phyloP scores from a whole-genome alignment of 495 filamentous ascomycete species.

The Hyphodiscus hymeniophilus region DNA sequence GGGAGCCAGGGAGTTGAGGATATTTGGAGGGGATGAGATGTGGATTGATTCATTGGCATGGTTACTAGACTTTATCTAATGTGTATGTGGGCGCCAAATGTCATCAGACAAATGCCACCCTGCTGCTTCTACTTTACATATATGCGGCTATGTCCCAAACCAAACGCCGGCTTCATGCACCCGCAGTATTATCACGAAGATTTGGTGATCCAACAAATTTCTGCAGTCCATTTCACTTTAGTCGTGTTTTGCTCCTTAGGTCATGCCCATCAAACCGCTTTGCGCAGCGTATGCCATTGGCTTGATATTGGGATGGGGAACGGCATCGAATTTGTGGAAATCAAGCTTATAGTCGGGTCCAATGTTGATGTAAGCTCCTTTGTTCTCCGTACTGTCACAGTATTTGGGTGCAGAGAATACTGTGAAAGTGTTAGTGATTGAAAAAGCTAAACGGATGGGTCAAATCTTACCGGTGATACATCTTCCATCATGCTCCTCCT shows the following conservation, averaged over 20 bases:
- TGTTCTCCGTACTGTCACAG: constrained; percentile 96
- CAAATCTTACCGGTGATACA: constrained; percentile 75
- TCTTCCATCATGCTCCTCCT: constrained; percentile 91
- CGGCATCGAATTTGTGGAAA: constrained; percentile 89
- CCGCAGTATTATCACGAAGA: constrained; percentile 18
- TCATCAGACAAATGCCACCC: background rate
- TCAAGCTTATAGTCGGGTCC: constrained; percentile 83
- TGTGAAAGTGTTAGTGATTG: constrained; percentile 23
- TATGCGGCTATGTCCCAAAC: background rate
- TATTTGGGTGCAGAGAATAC: constrained; percentile 98
- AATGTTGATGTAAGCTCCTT: constrained; percentile 97
- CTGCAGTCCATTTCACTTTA: constrained; percentile 17
- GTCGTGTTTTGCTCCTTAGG: constrained; percentile 13
- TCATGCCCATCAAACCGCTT: constrained; percentile 58
- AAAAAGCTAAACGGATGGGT: background rate
- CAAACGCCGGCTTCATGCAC: constrained; percentile 10
- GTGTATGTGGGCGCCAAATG: background rate
- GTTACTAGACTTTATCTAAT: background rate
- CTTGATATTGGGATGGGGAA: constrained; percentile 88
- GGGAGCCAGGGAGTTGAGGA: background rate
- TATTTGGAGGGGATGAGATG: constrained; percentile 14
- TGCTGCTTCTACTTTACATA: constrained; percentile 2
- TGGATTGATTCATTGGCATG: too few species aligned
- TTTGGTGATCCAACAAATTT: constrained; percentile 21
- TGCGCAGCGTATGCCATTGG: constrained; percentile 87